These are phyloP conservation scores for Rhododendron griersonianum DNA, from an alignment of 148 eudicot genomes.

Conservation along the genomic window DNA sequence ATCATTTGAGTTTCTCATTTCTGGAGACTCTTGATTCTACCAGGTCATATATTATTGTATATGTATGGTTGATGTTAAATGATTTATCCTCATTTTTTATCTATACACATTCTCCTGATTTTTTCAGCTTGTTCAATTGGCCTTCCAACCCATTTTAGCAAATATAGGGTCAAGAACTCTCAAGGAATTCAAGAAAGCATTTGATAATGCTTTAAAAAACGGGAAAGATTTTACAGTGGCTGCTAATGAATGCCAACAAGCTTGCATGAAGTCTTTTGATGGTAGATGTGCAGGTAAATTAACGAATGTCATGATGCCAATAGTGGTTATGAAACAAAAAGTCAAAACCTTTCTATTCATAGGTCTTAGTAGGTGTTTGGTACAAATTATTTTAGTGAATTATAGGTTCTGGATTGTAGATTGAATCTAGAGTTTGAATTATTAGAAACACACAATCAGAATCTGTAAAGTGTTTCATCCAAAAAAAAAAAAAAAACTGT, in stretches of 20 bases:
- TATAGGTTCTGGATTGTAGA: not conserved
- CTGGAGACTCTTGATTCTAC: not conserved
- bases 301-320: not conserved
- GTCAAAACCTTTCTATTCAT: not conserved
- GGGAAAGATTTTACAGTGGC: slow-evolving; percentile 62
- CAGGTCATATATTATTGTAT: not conserved
- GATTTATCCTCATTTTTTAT: not conserved
- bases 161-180: slow-evolving; percentile 62
- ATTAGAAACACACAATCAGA: too few relatives aligned
- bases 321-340: not conserved
- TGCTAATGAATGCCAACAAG: slow-evolving; percentile 41
- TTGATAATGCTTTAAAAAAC: slow-evolving; percentile 51
- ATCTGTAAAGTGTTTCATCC: too few relatives aligned
- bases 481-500: too few relatives aligned
- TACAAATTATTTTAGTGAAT: not conserved
- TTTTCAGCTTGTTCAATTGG: slow-evolving; percentile 71
- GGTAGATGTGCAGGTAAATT: slow-evolving; percentile 63
- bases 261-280: slow-evolving; percentile 46
- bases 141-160: slow-evolving; percentile 63
- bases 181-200: slow-evolving; percentile 63
- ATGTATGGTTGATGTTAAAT: not conserved
- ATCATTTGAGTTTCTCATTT: not conserved
- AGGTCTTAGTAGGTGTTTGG: not conserved
- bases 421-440: too few relatives aligned
- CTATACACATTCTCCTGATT: not conserved